Evolutionary conservation across 176 grass and related monocot species (phyloP).

Genomic region (Avena atlantica): DNA sequence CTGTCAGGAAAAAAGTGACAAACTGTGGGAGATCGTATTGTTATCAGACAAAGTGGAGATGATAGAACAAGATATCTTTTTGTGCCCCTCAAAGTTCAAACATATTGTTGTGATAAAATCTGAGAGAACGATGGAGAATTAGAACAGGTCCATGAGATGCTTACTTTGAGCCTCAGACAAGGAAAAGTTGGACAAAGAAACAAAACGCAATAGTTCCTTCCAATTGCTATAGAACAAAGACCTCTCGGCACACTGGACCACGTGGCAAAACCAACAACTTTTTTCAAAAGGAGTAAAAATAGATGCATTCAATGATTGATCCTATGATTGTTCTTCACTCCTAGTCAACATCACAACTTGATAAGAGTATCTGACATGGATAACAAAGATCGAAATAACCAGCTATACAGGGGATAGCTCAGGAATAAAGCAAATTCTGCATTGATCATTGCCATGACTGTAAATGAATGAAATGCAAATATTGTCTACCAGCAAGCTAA

Average conservation of each 20-base stretch:
- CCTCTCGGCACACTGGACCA: conserved; percentile 47
- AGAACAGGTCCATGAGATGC: conserved; percentile 62
- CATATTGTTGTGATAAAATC: conserved; percentile 60
- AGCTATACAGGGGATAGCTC: conserved; percentile 46
- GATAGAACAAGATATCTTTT: conserved; percentile 55
- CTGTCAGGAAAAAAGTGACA: conserved; percentile 34
- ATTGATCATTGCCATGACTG: conserved; percentile 16
- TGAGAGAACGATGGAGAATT: conserved; percentile 62
- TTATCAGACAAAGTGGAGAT: conserved; percentile 39
- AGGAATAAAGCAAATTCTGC: conserved; percentile 41
- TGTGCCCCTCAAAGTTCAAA: conserved; percentile 65
- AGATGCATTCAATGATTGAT: conserved; percentile 94
- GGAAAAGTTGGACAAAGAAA: conserved; percentile 66
- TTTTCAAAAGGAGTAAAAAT: conserved; percentile 53
- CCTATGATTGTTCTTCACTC: conserved; percentile 54
- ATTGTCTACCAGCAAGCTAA: conserved; percentile 37
- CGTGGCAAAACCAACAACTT: conserved; percentile 41
- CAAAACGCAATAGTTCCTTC: conserved; percentile 46
- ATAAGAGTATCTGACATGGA: conserved; percentile 74
- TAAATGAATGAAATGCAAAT: conserved; percentile 26
- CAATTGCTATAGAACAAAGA: conserved; percentile 33
- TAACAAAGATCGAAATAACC: conserved; percentile 55
- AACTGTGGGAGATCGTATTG: conserved; percentile 24
- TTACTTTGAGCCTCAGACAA: conserved; percentile 54
- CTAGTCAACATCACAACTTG: conserved; percentile 58